Evolutionary conservation across 2,329 filamentous ascomycete genomes (phyloP), one percentile per base, ranked within the genome.

Genomic region (Verticillium longisporum): DNA sequence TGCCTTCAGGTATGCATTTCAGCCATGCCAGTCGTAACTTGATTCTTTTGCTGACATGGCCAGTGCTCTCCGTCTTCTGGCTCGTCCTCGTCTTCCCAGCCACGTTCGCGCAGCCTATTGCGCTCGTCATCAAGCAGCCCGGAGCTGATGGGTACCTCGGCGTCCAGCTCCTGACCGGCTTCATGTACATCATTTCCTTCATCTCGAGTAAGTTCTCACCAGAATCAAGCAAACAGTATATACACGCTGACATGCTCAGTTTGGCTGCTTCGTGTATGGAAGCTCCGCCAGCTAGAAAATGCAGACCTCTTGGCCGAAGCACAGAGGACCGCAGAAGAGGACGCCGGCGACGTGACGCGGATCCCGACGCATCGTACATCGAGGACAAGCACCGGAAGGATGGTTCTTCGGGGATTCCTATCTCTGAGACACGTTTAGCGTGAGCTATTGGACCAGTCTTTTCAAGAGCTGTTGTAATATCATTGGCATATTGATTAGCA

Each of bases 1-100:
- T 93, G 2, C 88, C 90, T 1, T 85, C 88, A 14, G 85, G 84
- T 66, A 64, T 65, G 72, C 62, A 26, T 26, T 4, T 26, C 26
- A 4, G 26, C 26, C 3, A 26, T 4, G 4, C 26, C 3, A 26
- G 26, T 4, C 26, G 3, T 26, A 1, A 3, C 26, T 26, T 26
- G 26, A 26, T 26, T 3, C 26, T 26, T 4, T 26, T 10, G 4
- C 55, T 56, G 5, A 36, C 9, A 3, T 4, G 11, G 2, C 4
- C 56, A 68, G 83, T 77, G 0, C 73, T 94, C 50, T 90, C 85
- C 60, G 79, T 94, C n/a, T 82, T 86, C 21, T 94, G 90, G 90
- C 69, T 93, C 31, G 78, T 86, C 6, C 80, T 94, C 15, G 84
- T 88, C 4, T 71, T 92, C 7, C 91, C 90, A 0, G 84, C 84